Base-by-base conservation (phyloP, 2,329 filamentous ascomycete genomes). In the Cladosporium oxysporum region DNA sequence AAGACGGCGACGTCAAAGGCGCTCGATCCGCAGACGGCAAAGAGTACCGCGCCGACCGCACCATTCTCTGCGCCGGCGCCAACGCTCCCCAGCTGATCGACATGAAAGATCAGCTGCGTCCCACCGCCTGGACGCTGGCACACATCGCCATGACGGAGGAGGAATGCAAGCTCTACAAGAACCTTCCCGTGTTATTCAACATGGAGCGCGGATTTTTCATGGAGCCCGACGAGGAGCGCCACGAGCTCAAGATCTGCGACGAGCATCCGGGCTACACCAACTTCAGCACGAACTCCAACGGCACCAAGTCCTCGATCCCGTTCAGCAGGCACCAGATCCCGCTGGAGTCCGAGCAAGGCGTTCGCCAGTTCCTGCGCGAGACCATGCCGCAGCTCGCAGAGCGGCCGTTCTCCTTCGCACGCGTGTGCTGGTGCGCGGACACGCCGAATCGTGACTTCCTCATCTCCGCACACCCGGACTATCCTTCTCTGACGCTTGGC, bases 201-300 rank as follows among this genome's bases (percentile, higher is more conserved):
- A 79, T 82, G n/a, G 81, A 83, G 66, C 76, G 78, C 21, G 82
- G 81, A 2, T 83, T 83, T 72, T 83, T 83, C 73, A 81, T 83
- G 71, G 81, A 83, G 62, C 81, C 82, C 0, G 80, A 82, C 53
- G 80, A 78, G 41, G 80, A 82, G 47, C 78, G 75, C 1, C 76
- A 78, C 52, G 78, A 83, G 66, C 74, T 84, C 18, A 84, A 84
- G 69, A 77, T 84, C 58, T 83, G 85, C 71, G 84, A 87, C 67
- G 84, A 87, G 69, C 84, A 86, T 66, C 84, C 84, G 0, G 84
- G 84, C 3, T 87, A 86, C 68, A 82, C 80, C 64, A 85, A 86
- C 66, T 82, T 79, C 52, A 68, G 81, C 11, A 71, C 76, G 31
- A 66, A 71, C 0, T 44, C 63, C 18, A 66, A 71, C 35, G 76